Conservation (phyloP, 768 basidiomycete species). For the Boletus tylopilopsis region DNA sequence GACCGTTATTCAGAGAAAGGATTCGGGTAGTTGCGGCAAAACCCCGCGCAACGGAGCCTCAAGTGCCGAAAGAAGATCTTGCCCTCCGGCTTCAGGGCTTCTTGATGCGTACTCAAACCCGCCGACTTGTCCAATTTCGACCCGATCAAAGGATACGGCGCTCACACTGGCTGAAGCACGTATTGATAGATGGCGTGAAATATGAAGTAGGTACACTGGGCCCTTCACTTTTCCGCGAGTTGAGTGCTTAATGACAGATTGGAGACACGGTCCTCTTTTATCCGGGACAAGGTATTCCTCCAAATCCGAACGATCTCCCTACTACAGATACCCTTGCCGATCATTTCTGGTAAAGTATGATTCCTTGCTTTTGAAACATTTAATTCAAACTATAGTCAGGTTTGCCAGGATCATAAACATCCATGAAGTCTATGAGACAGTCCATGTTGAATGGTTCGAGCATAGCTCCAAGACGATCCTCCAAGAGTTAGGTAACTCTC, state of each 20-base stretch:
- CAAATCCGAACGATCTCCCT: slow-evolving; percentile 35
- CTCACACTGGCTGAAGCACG: slow-evolving; percentile 36
- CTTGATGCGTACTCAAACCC: slow-evolving; percentile 14
- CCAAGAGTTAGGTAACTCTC: slow-evolving; percentile 54
- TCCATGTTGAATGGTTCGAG: slow-evolving; percentile 74
- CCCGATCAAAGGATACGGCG: slow-evolving; percentile 33
- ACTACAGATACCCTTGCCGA: slow-evolving; percentile 42
- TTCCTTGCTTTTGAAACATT: background rate
- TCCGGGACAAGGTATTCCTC: slow-evolving; percentile 35
- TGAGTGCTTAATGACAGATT: slow-evolving; percentile 36
- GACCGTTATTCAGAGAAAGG: slow-evolving; percentile 50
- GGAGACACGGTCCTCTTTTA: slow-evolving; percentile 62
- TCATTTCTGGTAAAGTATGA: slow-evolving; percentile 57
- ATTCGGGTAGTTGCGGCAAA: slow-evolving; percentile 51
- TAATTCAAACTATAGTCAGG: slow-evolving; percentile 37
- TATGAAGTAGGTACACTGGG: slow-evolving; percentile 38
- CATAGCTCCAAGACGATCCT: slow-evolving; percentile 64
- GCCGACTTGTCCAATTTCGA: slow-evolving; percentile 17
- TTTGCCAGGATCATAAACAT: slow-evolving; percentile 64
- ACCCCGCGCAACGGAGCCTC: slow-evolving; percentile 18
- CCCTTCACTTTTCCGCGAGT: background rate
- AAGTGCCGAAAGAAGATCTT: slow-evolving; percentile 10
- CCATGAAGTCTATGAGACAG: slow-evolving; percentile 35
- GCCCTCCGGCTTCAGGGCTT: slow-evolving; percentile 18
- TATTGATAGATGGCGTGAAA: slow-evolving; percentile 39